Evolutionary conservation across 441 rosid genomes (phyloP), one percentile per base, ranked within the genome.

Genomic region (Populus hybrid): DNA sequence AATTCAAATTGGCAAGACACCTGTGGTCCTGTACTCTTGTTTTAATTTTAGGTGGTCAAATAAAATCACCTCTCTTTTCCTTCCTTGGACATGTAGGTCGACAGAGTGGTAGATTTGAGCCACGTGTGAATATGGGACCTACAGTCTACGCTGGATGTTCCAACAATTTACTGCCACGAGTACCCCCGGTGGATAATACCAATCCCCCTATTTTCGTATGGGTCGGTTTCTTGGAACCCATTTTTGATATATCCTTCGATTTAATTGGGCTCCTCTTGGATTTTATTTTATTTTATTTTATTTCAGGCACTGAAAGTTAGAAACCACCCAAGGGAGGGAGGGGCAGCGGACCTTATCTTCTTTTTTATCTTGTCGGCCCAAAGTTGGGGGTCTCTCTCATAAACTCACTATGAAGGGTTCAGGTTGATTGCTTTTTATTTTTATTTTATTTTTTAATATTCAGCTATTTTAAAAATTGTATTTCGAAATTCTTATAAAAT

Each of bases 121-220:
- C 89, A 82, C 87, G 86, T 82, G 83, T 26, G 3, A 9, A 28
- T 4, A 77, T 76, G 81, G 86, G 83, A 16, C 74, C 82, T 16
- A 12, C 7, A 0, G 18, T 11, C 26, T 4, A 46, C 16, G 20
- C 11, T 14, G 57, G 23, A 42, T 0, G 8, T 71, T 3, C 87
- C 85, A 87, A 78, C n/a, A 53, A 68, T 73, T 77, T 65, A 78
- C 80, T 78, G 88, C 89, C 90, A 84, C 88, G 85, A 80, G 28
- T 69, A 75, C 75, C 28, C 23, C 32, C 16, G 71, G 70, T 74
- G 86, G 88, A 84, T 84, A 82, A 82, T 70, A 88, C 40, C 81
- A 53, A 74, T 14, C 20, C 57, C 16, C 16, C 5, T 38, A 8
- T 14, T 14, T 14, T 46, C 57, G 14, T 2, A 4, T 5, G 57